Evolutionary conservation across 768 basidiomycete genomes (phyloP).

Genomic region (Hypholoma sublateritium): DNA sequence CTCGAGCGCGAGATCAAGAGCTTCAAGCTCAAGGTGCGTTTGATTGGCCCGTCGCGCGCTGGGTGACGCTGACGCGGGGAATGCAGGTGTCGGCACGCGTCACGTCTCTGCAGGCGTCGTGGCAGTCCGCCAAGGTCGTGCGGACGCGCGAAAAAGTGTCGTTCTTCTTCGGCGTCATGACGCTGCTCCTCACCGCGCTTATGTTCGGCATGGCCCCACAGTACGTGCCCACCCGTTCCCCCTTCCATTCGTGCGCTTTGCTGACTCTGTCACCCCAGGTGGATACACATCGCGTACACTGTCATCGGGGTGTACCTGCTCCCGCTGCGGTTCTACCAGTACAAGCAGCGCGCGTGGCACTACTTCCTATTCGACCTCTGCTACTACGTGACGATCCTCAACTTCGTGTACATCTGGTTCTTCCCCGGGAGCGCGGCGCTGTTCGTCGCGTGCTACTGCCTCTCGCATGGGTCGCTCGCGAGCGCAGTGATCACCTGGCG

Average conservation of each 20-base stretch:
- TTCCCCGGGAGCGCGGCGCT: constrained; percentile 74
- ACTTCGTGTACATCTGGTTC: constrained; percentile 90
- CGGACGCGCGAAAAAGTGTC: constrained; percentile 82
- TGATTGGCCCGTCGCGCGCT: neutral
- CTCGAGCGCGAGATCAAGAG: constrained; percentile 84
- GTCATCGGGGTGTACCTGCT: constrained; percentile 75
- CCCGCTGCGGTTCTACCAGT: constrained; percentile 78
- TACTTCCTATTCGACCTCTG: constrained; percentile 94
- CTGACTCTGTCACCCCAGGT: constrained; percentile 43
- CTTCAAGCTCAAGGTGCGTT: constrained; percentile 78
- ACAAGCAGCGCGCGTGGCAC: constrained; percentile 93
- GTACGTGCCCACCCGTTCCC: constrained; percentile 41
- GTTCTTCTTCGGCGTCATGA: constrained; percentile 95
- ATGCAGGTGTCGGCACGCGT: constrained; percentile 77
- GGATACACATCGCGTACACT: constrained; percentile 88
- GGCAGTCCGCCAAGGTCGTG: constrained; percentile 91
- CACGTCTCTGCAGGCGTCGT: constrained; percentile 72
- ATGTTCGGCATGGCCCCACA: constrained; percentile 87
- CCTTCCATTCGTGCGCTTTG: neutral
- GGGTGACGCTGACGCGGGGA: neutral
- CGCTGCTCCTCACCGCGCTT: constrained; percentile 78
- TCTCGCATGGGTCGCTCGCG: constrained; percentile 88
- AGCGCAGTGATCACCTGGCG: constrained; percentile 98
- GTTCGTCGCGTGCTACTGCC: constrained; percentile 90
- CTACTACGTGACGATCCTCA: constrained; percentile 91